Evolutionary conservation across 2,329 filamentous ascomycete genomes (phyloP).

Genomic region (Paraconiothyrium sp.): DNA sequence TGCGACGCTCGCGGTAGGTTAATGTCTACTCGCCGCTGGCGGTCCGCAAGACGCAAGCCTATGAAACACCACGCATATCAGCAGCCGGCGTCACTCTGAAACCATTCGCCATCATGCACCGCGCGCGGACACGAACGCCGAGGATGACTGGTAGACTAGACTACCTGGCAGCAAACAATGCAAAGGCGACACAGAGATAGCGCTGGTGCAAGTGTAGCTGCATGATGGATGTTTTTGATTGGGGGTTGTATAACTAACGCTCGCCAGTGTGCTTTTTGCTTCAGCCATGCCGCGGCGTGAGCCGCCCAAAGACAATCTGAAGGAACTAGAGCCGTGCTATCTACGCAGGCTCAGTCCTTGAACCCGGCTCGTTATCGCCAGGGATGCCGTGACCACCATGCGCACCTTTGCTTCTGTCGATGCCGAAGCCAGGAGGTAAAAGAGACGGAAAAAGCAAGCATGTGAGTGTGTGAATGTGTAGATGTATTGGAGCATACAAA

Average conservation of each 20-base stretch:
- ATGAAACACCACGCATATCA: conserved; percentile 22
- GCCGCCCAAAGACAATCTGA: conserved; percentile 45
- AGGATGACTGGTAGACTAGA: neutral
- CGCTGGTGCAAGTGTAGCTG: conserved; percentile 20
- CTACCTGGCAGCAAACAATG: conserved; percentile 4
- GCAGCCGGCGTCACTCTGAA: conserved; percentile 35
- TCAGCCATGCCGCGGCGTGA: conserved; percentile 21
- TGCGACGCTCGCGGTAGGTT: conserved; percentile 32
- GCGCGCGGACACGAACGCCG: conserved; percentile 1
- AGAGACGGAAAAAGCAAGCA: conserved; percentile 17
- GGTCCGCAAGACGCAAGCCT: conserved; percentile 19
- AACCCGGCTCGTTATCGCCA: conserved; percentile 5
- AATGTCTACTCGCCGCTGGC: conserved; percentile 31
- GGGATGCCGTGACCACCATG: neutral
- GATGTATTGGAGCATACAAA: conserved; percentile 29
- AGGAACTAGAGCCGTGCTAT: conserved; percentile 34
- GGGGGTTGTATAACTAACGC: conserved; percentile 44
- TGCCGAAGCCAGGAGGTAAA: conserved; percentile 2
- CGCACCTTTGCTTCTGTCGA: neutral
- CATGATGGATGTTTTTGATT: conserved; percentile 31
- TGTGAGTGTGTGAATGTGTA: neutral
- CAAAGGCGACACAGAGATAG: conserved; percentile 25
- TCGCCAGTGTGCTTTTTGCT: conserved; percentile 42
- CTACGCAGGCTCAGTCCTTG: conserved; percentile 26
- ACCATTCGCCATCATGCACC: conserved; percentile 29